phyloP scores from a whole-genome alignment of 805 yeast species.

The Candida stauntonica region DNA sequence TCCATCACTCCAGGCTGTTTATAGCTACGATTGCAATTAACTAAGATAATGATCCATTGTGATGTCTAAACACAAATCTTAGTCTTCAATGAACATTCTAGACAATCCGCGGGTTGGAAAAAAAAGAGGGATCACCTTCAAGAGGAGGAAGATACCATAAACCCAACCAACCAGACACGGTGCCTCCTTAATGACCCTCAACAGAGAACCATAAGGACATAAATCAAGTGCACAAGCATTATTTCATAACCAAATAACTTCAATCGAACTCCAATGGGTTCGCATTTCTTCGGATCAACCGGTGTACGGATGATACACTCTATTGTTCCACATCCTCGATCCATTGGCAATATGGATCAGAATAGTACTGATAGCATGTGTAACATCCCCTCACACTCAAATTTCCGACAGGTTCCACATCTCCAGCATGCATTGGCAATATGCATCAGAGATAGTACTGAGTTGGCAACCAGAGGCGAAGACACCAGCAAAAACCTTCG shows the following conservation, averaged over 20 bases:
- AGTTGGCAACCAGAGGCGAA: neutral
- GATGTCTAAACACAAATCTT: too few relatives aligned
- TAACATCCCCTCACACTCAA: too few relatives aligned
- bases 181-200: neutral
- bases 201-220: neutral
- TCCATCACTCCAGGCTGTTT: too few relatives aligned
- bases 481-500: too few relatives aligned
- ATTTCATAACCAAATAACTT: too few relatives aligned
- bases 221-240: conserved; percentile 5
- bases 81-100: too few relatives aligned
- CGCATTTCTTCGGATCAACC: too few relatives aligned
- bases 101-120: conserved; percentile 9
- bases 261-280: too few relatives aligned
- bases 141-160: neutral
- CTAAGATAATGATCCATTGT: too few relatives aligned
- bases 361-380: conserved; percentile 4
- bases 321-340: conserved; percentile 2
- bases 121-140: conserved; percentile 3
- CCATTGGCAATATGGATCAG: conserved; percentile 10
- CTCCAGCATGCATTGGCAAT: conserved; percentile 9
- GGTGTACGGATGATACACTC: too few relatives aligned
- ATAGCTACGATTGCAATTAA: neutral
- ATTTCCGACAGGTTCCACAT: too few relatives aligned
- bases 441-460: conserved; percentile 10
- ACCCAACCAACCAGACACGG: conserved; percentile 5